Conservation (phyloP, 179 eudicot species). For the Camellia oleifera region DNA sequence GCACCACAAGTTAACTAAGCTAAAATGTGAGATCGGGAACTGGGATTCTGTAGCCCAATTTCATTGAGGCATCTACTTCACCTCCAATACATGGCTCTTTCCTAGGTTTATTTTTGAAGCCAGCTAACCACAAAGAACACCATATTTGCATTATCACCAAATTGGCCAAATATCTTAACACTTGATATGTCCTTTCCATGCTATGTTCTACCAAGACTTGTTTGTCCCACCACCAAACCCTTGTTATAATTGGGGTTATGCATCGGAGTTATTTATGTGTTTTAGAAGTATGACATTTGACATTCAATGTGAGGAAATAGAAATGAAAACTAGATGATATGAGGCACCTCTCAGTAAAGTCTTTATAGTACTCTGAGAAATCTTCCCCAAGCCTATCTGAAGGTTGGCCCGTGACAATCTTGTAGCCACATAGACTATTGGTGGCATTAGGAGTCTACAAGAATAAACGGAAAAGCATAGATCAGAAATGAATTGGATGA, state of each 20-base stretch:
- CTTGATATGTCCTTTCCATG: background rate
- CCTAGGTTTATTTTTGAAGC: too few relatives aligned
- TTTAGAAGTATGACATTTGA: background rate
- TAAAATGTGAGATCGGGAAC: too few relatives aligned
- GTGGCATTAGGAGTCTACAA: conserved; percentile 84
- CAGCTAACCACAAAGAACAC: background rate
- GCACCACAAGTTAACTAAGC: too few relatives aligned
- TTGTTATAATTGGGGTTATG: too few relatives aligned
- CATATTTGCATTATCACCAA: background rate
- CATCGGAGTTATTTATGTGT: background rate
- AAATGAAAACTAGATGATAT: background rate
- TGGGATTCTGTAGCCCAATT: too few relatives aligned
- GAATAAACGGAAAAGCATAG: background rate
- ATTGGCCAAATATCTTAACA: background rate
- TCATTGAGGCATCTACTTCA: too few relatives aligned
- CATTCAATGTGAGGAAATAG: conserved; percentile 2
- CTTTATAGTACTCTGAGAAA: conserved; percentile 70
- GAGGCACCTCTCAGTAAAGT: conserved; percentile 68
- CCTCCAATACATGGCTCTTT: too few relatives aligned
- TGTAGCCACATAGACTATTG: conserved; percentile 87
- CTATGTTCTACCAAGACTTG: background rate
- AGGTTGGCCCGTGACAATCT: conserved; percentile 89
- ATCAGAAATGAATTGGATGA: conserved; percentile 7
- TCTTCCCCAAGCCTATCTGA: conserved; percentile 97
- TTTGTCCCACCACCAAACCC: too few relatives aligned